A percentile compares a stretch with the other conserved stretches of the same genome.
These are phyloP conservation scores for Talaromyces pinophilus DNA, from an alignment of 2,329 filamentous ascomycete species.

Conservation along the genomic window DNA sequence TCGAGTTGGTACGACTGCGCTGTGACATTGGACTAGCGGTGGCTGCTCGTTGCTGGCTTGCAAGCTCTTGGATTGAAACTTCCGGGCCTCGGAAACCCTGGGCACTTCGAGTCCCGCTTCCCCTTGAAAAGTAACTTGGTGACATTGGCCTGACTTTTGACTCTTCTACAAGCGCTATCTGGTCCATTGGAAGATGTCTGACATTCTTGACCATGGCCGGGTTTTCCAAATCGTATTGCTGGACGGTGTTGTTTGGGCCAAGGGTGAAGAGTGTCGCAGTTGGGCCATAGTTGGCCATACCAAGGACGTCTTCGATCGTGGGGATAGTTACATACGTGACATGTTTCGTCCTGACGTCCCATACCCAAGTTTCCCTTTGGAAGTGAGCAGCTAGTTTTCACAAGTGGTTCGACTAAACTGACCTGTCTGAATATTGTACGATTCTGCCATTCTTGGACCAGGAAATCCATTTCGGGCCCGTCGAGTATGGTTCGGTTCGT, in stretches of 20 bases:
- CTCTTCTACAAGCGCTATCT: conserved; percentile 80
- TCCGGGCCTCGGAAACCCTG: conserved; percentile 45
- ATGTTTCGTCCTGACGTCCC: conserved; percentile 98
- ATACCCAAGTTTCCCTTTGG: conserved; percentile 79
- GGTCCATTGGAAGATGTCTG: conserved; percentile 76
- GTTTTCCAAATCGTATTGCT: conserved; percentile 92
- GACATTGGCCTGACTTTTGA: conserved; percentile 32
- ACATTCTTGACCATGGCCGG: conserved; percentile 81
- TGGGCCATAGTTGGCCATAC: conserved; percentile 83
- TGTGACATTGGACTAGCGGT: conserved; percentile 68
- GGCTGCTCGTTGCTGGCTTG: conserved; percentile 63
- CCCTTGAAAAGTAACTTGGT: conserved; percentile 24
- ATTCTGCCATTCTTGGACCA: conserved; percentile 99
- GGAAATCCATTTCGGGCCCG: conserved; percentile 89
- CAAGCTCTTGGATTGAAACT: conserved; percentile 63
- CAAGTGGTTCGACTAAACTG: conserved; percentile 45
- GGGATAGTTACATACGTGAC: conserved; percentile 88
- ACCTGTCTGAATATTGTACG: conserved; percentile 89
- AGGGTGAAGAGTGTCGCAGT: conserved; percentile 91
- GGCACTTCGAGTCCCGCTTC: conserved; percentile 34
- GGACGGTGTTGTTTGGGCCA: conserved; percentile 81
- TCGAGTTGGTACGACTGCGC: conserved; percentile 62
- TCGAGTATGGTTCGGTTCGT: conserved; percentile 66
- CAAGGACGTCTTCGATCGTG: conserved; percentile 76
- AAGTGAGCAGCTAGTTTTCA: not conserved